Base-by-base conservation (phyloP, 2,329 filamentous ascomycete species). In the Bimuria novae-zelandiae region DNA sequence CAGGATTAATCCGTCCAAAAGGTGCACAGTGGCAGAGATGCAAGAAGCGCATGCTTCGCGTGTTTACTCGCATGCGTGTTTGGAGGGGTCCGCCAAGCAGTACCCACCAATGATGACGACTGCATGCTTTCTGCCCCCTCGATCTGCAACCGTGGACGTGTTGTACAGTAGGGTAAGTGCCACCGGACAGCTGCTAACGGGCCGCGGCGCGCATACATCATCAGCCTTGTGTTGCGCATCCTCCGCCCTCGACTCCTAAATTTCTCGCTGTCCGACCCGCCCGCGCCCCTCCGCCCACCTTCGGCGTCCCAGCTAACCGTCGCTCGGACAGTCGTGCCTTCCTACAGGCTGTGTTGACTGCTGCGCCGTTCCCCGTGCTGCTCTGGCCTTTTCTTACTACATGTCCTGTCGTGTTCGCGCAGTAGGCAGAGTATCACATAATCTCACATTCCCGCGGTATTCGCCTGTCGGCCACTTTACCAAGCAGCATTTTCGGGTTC, bases 321-420 rank as follows among this genome's bases (percentile, higher is more conserved):
- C 41, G 1, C 21, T 33, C 25, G 19, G 23, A 7, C 36, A 39
- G 19, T 40, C 19, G 40, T n/a, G 40, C 8, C 23, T 12, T 32
- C 43, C 30, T 4, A 21, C 4, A 32, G 30, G 12, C n/a, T 25
- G 23, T 43, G 50, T 52, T n/a, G 39, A 42, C 41, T 37, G 30
- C 47, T 47, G 51, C 35, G 16, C 30, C 39, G 29, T 50, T 51
- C 55, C 56, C 59, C 49, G 40, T 49, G 49, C 56, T 51, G 44
- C 44, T 22, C 57, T 58, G 54, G 33, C n/a, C 46, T 39, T 51
- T 29, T 37, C 48, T 42, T 48, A 32, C 43, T 51, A 52, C 51
- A 69, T 71, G 68, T 68, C 49, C 62, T 54, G 52, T 52, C 59
- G 66, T 52, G 55, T 56, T 53, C 61, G 58, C 41, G 49, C 61